A percentile compares a stretch with the other conserved stretches of the same genome.
Conservation (phyloP, 345 rosid species). For the Eucalyptus cloeziana region DNA sequence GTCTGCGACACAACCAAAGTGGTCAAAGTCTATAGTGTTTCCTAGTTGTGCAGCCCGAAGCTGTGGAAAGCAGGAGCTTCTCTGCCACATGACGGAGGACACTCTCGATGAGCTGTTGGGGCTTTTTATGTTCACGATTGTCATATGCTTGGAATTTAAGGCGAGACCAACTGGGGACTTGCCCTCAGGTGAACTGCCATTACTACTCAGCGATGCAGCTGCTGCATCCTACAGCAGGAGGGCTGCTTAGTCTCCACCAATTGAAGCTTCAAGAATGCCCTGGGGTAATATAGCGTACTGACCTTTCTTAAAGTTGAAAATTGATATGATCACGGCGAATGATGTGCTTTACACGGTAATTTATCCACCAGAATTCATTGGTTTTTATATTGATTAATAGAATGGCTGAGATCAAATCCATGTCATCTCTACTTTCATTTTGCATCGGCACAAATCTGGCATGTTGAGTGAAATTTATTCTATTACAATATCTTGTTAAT, state of each 20-base stretch:
- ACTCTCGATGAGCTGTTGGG: not conserved
- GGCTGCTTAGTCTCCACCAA: not conserved
- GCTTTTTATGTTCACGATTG: not conserved
- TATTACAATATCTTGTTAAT: not conserved
- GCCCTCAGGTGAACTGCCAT: not conserved
- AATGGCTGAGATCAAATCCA: not conserved
- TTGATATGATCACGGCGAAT: not conserved
- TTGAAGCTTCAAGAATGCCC: not conserved
- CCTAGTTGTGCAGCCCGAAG: not conserved
- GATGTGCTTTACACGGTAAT: not conserved
- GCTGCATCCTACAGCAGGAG: not conserved
- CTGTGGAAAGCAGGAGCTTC: not conserved
- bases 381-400: not conserved
- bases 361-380: not conserved
- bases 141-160: not conserved
- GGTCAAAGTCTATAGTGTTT: slow-evolving; percentile 60
- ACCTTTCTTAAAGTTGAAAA: not conserved
- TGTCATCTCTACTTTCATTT: not conserved
- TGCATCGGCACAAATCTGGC: not conserved
- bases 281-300: not conserved
- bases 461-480: not conserved
- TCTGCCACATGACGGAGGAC: not conserved
- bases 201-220: not conserved
- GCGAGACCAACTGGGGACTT: not conserved
- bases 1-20: slow-evolving; percentile 89